Conservation (phyloP, 1,284 basidiomycete genomes). For the Naganishia cerealis region DNA sequence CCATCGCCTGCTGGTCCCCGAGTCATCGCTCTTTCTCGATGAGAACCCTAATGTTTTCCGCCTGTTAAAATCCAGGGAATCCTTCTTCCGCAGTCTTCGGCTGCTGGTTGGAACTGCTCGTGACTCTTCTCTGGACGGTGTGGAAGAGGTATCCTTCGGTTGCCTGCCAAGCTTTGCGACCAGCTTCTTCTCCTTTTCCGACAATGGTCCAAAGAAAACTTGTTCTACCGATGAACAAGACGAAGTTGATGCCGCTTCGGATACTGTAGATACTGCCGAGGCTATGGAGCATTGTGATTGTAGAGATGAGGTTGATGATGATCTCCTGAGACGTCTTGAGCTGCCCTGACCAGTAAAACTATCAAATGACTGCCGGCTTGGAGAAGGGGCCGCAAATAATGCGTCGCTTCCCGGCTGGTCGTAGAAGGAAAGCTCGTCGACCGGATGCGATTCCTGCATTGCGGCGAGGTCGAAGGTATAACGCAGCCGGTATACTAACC, state of each 20-base stretch:
- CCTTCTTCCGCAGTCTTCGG: constrained; percentile 22
- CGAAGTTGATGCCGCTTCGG: constrained; percentile 17
- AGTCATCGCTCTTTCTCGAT: constrained; percentile 18
- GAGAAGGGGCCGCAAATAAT: constrained; percentile 9
- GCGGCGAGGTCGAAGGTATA: constrained; percentile 8
- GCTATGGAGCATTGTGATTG: constrained; percentile 19
- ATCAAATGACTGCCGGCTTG: neutral
- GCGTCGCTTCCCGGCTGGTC: constrained; percentile 29
- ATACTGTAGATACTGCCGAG: constrained; percentile 7
- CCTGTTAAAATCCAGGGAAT: constrained; percentile 30
- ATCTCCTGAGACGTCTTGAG: constrained; percentile 1
- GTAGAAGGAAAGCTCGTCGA: constrained; percentile 32
- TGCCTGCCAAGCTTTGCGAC: constrained; percentile 25
- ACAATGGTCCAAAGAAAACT: constrained; percentile 28
- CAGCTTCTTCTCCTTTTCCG: constrained; percentile 30
- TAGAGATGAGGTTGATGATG: constrained; percentile 8
- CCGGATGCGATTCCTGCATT: constrained; percentile 8
- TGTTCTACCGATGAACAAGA: constrained; percentile 29
- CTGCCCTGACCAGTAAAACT: neutral
- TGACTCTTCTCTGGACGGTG: neutral
- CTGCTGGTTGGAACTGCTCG: neutral
- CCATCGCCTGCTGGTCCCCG: constrained; percentile 19
- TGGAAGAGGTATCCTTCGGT: neutral
- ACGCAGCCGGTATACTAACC: constrained; percentile 19
- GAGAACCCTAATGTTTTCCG: constrained; percentile 30